These are phyloP conservation scores for Russula sp. DNA, from an alignment of 768 basidiomycete species.

Conservation along the genomic window DNA sequence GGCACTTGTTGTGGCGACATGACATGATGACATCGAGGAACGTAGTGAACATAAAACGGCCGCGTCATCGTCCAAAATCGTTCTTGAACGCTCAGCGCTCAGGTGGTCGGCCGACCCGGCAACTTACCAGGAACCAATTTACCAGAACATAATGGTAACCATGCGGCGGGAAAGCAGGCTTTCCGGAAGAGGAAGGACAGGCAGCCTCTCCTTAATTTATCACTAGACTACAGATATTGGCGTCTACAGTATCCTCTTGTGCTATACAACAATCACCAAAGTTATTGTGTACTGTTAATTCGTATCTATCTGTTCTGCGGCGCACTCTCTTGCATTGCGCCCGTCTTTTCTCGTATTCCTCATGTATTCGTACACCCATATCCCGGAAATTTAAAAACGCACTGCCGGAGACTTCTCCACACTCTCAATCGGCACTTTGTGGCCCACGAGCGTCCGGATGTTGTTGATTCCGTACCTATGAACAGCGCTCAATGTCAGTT, in stretches of 20 bases:
- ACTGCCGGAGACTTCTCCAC: slow-evolving; percentile 90
- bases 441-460: slow-evolving; percentile 93
- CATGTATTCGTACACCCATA: background rate
- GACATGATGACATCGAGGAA: too few relatives aligned
- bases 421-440: slow-evolving; percentile 89
- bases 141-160: too few relatives aligned
- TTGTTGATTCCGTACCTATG: slow-evolving; percentile 93
- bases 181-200: too few relatives aligned
- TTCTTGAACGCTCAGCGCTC: too few relatives aligned
- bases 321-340: background rate
- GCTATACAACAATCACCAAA: background rate
- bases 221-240: background rate
- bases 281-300: background rate
- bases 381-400: slow-evolving; percentile 56
- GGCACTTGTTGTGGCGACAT: too few relatives aligned
- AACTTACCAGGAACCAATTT: too few relatives aligned
- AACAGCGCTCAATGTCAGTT: background rate
- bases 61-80: too few relatives aligned
- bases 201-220: background rate
- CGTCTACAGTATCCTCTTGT: background rate
- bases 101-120: too few relatives aligned
- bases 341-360: too few relatives aligned
- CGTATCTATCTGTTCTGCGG: background rate
- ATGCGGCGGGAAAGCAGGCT: too few relatives aligned
- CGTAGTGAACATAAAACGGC: too few relatives aligned